Percentiles rank a stretch among this genome's conserved stretches.
Evolutionary conservation across 495 filamentous ascomycete species (phyloP).

Genomic region (Gamarada debralockiae): DNA sequence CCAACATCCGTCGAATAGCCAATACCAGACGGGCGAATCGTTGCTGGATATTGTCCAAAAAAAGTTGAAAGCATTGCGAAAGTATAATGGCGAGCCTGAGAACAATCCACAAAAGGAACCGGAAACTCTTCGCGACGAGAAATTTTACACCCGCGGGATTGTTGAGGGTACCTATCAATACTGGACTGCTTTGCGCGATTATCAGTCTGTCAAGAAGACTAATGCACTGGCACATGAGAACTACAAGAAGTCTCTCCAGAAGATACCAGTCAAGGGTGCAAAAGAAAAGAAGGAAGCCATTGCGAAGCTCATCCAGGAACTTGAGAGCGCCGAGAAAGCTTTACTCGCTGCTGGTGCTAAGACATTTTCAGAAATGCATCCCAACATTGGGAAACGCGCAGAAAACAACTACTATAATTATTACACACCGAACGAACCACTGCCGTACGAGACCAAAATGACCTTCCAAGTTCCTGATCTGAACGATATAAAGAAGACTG

Average conservation of each 20-base stretch:
- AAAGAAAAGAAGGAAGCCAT: constrained; percentile 50
- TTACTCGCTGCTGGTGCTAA: constrained; percentile 58
- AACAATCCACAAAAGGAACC: constrained; percentile 13
- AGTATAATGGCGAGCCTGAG: constrained; percentile 31
- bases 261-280: constrained; percentile 28
- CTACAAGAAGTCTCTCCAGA: constrained; percentile 18
- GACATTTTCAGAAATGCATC: constrained; percentile 58
- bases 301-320: constrained; percentile 39
- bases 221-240: constrained; percentile 28
- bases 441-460: constrained; percentile 43
- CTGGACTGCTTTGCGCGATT: constrained; percentile 23
- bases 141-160: constrained; percentile 39
- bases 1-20: constrained; percentile 6
- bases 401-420: constrained; percentile 1
- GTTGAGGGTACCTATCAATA: constrained; percentile 48
- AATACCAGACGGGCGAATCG: constrained; percentile 31
- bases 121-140: constrained; percentile 27
- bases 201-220: constrained; percentile 10
- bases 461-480: constrained; percentile 46
- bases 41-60: constrained; percentile 53
- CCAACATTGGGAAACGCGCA: constrained; percentile 35
- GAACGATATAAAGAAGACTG: constrained; percentile 45
- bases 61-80: constrained; percentile 42
- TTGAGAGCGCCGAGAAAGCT: constrained; percentile 46
- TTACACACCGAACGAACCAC: constrained; percentile 1